A percentile compares a stretch with the other conserved stretches of the same genome.
Conservation (phyloP, 306 rosid species). For the Potentilla sterilis region DNA sequence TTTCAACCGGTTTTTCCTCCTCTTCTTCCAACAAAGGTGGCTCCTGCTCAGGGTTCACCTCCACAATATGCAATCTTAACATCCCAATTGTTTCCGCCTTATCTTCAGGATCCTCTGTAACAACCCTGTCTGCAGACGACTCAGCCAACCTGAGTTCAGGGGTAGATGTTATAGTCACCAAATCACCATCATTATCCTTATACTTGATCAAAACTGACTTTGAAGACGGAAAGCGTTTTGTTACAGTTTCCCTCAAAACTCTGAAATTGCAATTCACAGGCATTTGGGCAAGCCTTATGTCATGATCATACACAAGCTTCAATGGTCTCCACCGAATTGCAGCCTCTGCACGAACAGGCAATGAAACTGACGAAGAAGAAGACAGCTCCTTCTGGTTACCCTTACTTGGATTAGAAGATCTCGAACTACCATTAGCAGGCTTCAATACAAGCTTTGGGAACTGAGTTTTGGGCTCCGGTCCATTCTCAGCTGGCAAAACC, state of each 20-base stretch:
- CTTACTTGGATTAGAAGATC: slow-evolving; percentile 29
- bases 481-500: slow-evolving; percentile 52
- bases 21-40: slow-evolving; percentile 90
- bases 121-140: slow-evolving; percentile 60
- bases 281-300: slow-evolving; percentile 91
- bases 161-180: slow-evolving; percentile 88
- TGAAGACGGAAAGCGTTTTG: slow-evolving; percentile 82
- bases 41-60: slow-evolving; percentile 91
- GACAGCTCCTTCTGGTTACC: slow-evolving; percentile 45
- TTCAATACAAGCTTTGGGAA: slow-evolving; percentile 60
- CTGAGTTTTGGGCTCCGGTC: slow-evolving; percentile 51
- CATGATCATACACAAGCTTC: slow-evolving; percentile 79
- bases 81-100: slow-evolving; percentile 54
- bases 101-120: slow-evolving; percentile 52
- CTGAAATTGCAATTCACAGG: slow-evolving; percentile 53
- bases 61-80: slow-evolving; percentile 86
- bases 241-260: slow-evolving; percentile 66
- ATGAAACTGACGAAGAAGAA: slow-evolving; percentile 31
- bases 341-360: slow-evolving; percentile 30
- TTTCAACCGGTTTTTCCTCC: slow-evolving; percentile 67
- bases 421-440: slow-evolving; percentile 61
- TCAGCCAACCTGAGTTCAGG: slow-evolving; percentile 87
- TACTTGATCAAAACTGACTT: slow-evolving; percentile 85
- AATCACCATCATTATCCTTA: slow-evolving; percentile 85
- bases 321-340: slow-evolving; percentile 56